Base-by-base conservation (phyloP, 805 yeast genomes). In the Starmerella etchellsii region DNA sequence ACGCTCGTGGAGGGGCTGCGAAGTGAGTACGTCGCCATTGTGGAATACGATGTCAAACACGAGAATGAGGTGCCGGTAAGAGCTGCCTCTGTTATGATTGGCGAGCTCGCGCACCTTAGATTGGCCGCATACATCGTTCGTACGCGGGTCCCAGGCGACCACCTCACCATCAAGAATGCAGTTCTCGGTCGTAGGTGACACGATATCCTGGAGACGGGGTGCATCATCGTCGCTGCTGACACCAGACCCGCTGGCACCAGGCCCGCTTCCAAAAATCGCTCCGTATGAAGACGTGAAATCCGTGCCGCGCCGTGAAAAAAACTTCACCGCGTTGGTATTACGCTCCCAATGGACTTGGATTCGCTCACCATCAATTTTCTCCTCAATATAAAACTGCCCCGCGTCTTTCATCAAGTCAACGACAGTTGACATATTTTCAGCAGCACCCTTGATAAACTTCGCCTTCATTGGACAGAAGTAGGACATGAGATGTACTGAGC, bases 301-400 rank as follows among this genome's bases (percentile, higher is more conserved):
- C 39, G 73, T 74, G 8, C 81, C 80, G 35, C 75, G 69, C 50
- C 94, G 67, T 38, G 82, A 75, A 54, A 59, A 77, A 54, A 68
- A 78, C 45, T 64, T 65, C 54, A 70, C 71, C 26, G 43, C 44
- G 29, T 53, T 51, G 10, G 71, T 77, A 43, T 55, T 55, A 8
- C 72, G 61, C 32, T 64, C 57, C 62, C 75, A 73, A 56, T 88
- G 98, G 34, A 85, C 49, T 40, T 82, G 77, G 51, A 83, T 74
- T 49, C 98, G 63, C 58, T 88, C 96, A 2, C 97, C 98, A 59
- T 88, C 96, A 62, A 85, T 70, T 56, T 88, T 88, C 56, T 88
- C 96, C 54, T 88, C 97, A 9, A 88, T 73, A 39, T 68, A 69
- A 52, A 84, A 83, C 15, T 34, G 15, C n/a, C n/a, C 7, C 15